Evolutionary conservation across 805 yeast genomes (phyloP), one percentile per base, ranked within the genome.

Genomic region (Wickerhamiella galacta): DNA sequence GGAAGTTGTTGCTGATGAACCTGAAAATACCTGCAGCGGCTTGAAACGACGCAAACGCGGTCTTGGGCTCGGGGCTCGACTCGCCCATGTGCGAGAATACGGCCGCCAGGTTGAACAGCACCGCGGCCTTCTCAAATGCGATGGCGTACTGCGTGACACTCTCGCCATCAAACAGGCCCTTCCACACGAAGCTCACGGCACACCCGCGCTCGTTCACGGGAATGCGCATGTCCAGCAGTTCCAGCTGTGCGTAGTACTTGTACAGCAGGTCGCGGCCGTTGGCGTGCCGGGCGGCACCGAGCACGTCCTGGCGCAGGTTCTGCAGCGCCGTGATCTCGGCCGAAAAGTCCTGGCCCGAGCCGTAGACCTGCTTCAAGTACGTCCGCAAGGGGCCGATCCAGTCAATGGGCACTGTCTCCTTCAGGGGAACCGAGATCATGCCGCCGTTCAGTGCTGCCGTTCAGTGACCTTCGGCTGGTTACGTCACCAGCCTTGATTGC

Each of bases 41-140:
- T 39, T 81, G 81, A 45, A 77, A 68, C 31, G 60, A 53, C 25
- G 66, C 68, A 39, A 74, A 63, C 0, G 82, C 62, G n/a, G 53
- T 52, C 44, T 79, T 83, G 46, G 65, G 58, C 35, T 71, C 63
- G 3, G 58, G 53, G 7, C 35, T 28, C 22, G 51, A 28, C 12
- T 44, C 46, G 11, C 52, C 64, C 23, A 67, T 56, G 35, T 65
- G 60, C 3, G 77, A 66, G 37, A 75, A 55, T 2, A 73, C 46
- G 0, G 80, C 64, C 1, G 73, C 95, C 33, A 85, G 55, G 47
- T 85, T 85, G 63, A 75, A 87, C 33, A 90, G 60, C 2, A 76
- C 58, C 17, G 78, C 69, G 0, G 95, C 94, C 56, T 87, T 87
- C 48, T 87, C 98, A 49, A 80, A 83, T 0, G 94, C 82, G 28